Evolutionary conservation across 768 basidiomycete species (phyloP).

Genomic region (Leccinum aurantiacum): DNA sequence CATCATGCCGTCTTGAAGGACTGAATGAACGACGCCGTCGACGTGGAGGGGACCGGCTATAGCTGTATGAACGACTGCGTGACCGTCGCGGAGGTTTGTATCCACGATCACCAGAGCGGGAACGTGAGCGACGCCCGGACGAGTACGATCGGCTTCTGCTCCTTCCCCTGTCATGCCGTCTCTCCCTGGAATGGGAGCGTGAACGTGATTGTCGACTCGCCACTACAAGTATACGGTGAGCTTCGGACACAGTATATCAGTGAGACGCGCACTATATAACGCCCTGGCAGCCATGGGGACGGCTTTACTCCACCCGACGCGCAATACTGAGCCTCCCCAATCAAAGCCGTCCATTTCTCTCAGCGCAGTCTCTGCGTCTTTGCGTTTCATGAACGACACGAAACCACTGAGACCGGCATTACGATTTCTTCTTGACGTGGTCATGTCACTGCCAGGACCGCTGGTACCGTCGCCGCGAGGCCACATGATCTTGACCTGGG

Average conservation of each 20-base stretch:
- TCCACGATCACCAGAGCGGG: conserved; percentile 33
- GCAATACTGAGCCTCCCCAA: conserved; percentile 87
- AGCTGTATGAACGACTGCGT: conserved; percentile 28
- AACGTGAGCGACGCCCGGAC: conserved; percentile 28
- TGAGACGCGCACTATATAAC: conserved; percentile 64
- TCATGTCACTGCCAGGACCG: conserved; percentile 77
- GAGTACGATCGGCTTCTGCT: conserved; percentile 30
- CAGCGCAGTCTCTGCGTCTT: conserved; percentile 86
- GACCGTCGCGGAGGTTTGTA: conserved; percentile 26
- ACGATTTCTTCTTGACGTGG: conserved; percentile 65
- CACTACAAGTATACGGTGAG: conserved; percentile 13
- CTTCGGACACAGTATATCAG: not conserved
- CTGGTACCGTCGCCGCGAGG: conserved; percentile 75
- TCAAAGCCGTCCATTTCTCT: conserved; percentile 91
- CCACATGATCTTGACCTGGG: conserved; percentile 98
- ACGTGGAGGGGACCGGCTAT: conserved; percentile 39
- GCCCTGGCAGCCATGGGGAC: conserved; percentile 80
- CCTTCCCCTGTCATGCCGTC: conserved; percentile 24
- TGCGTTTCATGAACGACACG: conserved; percentile 93
- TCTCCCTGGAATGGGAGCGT: conserved; percentile 35
- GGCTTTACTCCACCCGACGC: conserved; percentile 97
- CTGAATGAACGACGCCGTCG: conserved; percentile 50
- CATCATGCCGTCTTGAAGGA: conserved; percentile 42
- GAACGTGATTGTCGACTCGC: conserved; percentile 32
- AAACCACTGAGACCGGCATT: conserved; percentile 88